These are phyloP conservation scores for Mycena pura DNA, from an alignment of 768 basidiomycete species.

Conservation along the genomic window DNA sequence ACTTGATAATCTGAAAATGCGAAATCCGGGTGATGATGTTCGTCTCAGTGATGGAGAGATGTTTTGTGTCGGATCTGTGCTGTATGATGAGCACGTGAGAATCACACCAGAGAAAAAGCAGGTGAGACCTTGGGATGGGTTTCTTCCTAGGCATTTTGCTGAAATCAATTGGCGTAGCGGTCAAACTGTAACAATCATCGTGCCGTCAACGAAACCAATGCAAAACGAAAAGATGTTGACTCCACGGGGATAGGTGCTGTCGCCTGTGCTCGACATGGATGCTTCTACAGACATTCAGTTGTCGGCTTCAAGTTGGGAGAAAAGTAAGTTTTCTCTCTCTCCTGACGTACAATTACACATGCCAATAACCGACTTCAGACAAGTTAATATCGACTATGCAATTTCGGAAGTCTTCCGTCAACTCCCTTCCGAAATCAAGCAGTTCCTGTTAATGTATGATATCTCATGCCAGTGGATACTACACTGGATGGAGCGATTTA, in stretches of 20 bases:
- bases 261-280: constrained; percentile 41
- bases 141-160: too few species aligned
- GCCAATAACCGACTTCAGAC: constrained; percentile 21
- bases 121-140: too few species aligned
- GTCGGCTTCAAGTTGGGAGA: constrained; percentile 42
- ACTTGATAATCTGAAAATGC: constrained; percentile 33
- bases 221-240: constrained; percentile 24
- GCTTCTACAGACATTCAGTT: constrained; percentile 35
- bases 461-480: constrained; percentile 35
- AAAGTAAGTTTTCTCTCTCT: too few species aligned
- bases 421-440: neutral
- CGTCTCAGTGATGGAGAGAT: constrained; percentile 33
- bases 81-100: constrained; percentile 33
- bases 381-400: constrained; percentile 37
- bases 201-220: constrained; percentile 26
- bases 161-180: neutral
- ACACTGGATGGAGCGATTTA: constrained; percentile 26
- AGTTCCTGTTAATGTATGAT: constrained; percentile 35
- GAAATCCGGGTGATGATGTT: constrained; percentile 31
- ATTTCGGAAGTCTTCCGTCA: constrained; percentile 28
- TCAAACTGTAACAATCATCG: constrained; percentile 25
- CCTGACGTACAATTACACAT: too few species aligned
- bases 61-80: constrained; percentile 29
- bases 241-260: constrained; percentile 37
- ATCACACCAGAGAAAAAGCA: constrained; percentile 7